Conservation (phyloP, 306 rosid genomes). For the Casuarina equisetifolia region DNA sequence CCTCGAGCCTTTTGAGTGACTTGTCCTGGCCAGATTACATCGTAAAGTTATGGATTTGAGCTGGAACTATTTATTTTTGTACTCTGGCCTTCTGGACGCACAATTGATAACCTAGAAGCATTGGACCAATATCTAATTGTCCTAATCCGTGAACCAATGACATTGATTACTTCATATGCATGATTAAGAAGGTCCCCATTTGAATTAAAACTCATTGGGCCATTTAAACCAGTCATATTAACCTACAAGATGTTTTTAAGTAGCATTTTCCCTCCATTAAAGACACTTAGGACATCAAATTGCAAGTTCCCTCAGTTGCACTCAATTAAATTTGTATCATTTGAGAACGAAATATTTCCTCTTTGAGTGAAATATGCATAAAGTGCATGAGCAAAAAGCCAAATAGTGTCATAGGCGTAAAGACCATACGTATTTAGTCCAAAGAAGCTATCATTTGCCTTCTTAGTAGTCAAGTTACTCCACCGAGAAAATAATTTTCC, state of each 20-base stretch:
- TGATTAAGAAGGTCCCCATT: conserved; percentile 59
- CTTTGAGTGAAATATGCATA: conserved; percentile 68
- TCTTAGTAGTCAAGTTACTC: conserved; percentile 59
- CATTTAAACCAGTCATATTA: conserved; percentile 74
- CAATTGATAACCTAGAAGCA: conserved; percentile 63
- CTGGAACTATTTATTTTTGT: conserved; percentile 35
- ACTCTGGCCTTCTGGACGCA: conserved; percentile 57
- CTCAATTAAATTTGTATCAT: conserved; percentile 47
- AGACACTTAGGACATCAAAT: conserved; percentile 69
- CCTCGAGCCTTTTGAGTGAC: conserved; percentile 71
- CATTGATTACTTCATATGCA: conserved; percentile 77
- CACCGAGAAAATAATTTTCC: conserved; percentile 67
- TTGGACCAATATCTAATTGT: conserved; percentile 91
- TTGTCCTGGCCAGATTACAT: conserved; percentile 87
- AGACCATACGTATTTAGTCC: conserved; percentile 56
- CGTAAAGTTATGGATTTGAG: conserved; percentile 37
- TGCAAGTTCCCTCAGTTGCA: conserved; percentile 36
- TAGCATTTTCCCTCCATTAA: conserved; percentile 57
- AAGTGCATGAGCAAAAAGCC: conserved; percentile 78
- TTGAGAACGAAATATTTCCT: conserved; percentile 57
- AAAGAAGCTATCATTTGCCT: conserved; percentile 24
- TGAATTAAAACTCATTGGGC: conserved; percentile 53
- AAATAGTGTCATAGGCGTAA: conserved; percentile 84
- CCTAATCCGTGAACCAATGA: conserved; percentile 61
- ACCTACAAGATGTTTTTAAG: conserved; percentile 47